phyloP scores from a whole-genome alignment of 108 stramenopile genomes.

The Heterococcus sp. region DNA sequence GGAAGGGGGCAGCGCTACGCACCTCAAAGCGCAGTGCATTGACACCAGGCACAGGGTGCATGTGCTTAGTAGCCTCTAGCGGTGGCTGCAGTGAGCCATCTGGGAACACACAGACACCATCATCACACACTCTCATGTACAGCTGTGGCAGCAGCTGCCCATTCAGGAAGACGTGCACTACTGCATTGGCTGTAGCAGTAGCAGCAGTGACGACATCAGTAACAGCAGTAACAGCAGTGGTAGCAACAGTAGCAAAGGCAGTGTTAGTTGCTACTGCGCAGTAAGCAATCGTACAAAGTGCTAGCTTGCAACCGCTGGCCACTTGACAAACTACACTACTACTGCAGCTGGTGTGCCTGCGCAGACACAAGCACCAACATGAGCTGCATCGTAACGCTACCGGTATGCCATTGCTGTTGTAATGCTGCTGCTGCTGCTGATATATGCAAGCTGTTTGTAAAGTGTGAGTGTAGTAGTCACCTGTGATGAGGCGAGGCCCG shows the following conservation, averaged over 20 bases:
- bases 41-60: slow-evolving; percentile 9
- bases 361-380: neutral
- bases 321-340: neutral
- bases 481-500: neutral
- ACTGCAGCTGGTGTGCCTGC: neutral
- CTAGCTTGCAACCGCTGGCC: no score
- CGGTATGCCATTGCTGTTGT: neutral
- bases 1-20: no score
- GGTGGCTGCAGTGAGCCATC: slow-evolving; percentile 16
- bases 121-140: slow-evolving; percentile 18
- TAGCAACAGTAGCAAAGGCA: neutral
- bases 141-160: slow-evolving; percentile 32
- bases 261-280: neutral
- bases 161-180: slow-evolving; percentile 24
- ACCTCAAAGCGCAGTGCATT: slow-evolving; percentile 36
- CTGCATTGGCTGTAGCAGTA: neutral
- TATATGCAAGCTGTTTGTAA: neutral
- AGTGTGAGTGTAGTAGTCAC: neutral
- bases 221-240: neutral
- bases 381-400: neutral
- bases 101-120: slow-evolving; percentile 21
- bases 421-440: neutral
- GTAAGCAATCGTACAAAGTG: neutral
- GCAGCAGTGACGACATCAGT: neutral
- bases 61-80: neutral